A percentile compares a stretch with the other conserved stretches of the same genome.
Conservation (phyloP, 2,329 filamentous ascomycete genomes). For the Arthrobotrys musiformis region DNA sequence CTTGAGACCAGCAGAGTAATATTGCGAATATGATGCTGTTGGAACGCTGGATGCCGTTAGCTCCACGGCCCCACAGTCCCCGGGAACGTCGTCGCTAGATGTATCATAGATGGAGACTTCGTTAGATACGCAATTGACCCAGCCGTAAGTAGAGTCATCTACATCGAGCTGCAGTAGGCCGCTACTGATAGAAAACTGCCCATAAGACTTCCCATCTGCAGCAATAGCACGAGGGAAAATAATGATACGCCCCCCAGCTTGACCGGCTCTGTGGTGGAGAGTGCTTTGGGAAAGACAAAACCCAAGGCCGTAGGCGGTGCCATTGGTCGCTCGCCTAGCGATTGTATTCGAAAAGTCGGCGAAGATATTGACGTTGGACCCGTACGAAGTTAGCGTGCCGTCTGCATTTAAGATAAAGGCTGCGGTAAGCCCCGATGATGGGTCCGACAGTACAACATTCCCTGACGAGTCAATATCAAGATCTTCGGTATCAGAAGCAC, state of each 20-base stretch:
- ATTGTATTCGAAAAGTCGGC: slow-evolving; percentile 28
- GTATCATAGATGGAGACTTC: slow-evolving; percentile 23
- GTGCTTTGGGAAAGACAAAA: slow-evolving; percentile 11
- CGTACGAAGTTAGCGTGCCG: slow-evolving; percentile 28
- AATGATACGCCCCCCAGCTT: neutral
- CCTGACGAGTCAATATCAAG: slow-evolving; percentile 35
- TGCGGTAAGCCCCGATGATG: slow-evolving; percentile 1
- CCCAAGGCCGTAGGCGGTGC: slow-evolving; percentile 17
- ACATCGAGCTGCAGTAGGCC: slow-evolving; percentile 7
- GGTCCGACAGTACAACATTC: slow-evolving; percentile 9
- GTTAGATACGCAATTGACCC: slow-evolving; percentile 29
- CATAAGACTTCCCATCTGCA: neutral
- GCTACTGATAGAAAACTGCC: slow-evolving; percentile 16
- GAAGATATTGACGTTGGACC: slow-evolving; percentile 38
- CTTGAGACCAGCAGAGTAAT: slow-evolving; percentile 26
- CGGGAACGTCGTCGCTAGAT: slow-evolving; percentile 15
- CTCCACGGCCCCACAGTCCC: slow-evolving; percentile 6
- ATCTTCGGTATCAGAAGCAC: neutral
- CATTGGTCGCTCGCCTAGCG: slow-evolving; percentile 9
- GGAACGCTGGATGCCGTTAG: slow-evolving; percentile 33
- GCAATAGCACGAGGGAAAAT: slow-evolving; percentile 13
- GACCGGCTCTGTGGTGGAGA: neutral
- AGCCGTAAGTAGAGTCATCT: slow-evolving; percentile 7
- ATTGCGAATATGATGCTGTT: slow-evolving; percentile 25
- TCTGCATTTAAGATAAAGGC: slow-evolving; percentile 41